Evolutionary conservation across 1,284 basidiomycete species (phyloP).

Genomic region (Schizophyllum amplum): DNA sequence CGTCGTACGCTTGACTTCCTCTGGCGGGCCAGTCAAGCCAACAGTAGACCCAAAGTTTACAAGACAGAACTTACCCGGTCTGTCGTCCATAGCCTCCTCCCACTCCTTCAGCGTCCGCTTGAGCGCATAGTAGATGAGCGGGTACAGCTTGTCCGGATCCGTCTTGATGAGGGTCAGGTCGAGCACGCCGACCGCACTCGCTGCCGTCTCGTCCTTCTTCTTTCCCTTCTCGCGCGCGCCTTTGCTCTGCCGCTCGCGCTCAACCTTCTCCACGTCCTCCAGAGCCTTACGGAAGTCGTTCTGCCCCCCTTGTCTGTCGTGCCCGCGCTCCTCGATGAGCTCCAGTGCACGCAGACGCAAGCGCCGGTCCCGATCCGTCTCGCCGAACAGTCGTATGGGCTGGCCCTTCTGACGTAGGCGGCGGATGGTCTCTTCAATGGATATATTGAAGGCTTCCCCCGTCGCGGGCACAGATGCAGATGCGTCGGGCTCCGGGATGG

Average conservation of each 20-base stretch:
- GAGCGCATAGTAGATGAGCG: conserved; percentile 94
- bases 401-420: conserved; percentile 88
- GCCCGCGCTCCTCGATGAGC: conserved; percentile 84
- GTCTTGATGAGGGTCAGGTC: conserved; percentile 82
- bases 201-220: conserved; percentile 51
- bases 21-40: conserved; percentile 25
- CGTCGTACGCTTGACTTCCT: conserved; percentile 74
- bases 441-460: conserved; percentile 72
- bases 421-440: conserved; percentile 86
- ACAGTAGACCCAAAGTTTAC: neutral
- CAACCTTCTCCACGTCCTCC: conserved; percentile 84
- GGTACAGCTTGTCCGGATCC: conserved; percentile 95
- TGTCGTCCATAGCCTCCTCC: conserved; percentile 88
- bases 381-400: conserved; percentile 92
- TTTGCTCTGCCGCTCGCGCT: conserved; percentile 59
- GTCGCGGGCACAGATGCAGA: conserved; percentile 27
- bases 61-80: conserved; percentile 57
- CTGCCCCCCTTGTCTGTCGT: conserved; percentile 68
- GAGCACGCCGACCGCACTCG: conserved; percentile 45
- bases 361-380: conserved; percentile 89
- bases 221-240: conserved; percentile 41
- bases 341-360: conserved; percentile 89
- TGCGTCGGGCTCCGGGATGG: neutral
- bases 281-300: conserved; percentile 95
- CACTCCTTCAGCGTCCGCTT: conserved; percentile 93